phyloP scores from a whole-genome alignment of 352 stramenopile genomes.

The Albugo candida region DNA sequence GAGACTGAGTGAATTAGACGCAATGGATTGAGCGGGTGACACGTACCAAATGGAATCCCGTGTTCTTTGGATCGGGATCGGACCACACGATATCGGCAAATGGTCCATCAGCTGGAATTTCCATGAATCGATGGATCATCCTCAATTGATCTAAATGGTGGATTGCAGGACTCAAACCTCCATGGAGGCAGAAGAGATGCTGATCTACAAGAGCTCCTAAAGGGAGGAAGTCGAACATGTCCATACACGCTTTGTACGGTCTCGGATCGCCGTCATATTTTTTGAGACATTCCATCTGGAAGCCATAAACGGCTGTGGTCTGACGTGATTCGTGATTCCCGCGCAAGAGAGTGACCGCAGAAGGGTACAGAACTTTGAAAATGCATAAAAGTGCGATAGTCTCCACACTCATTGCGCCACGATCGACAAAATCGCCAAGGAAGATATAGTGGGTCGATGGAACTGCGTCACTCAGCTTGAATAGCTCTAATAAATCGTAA shows the following conservation, averaged over 20 bases:
- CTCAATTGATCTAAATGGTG: conserved; percentile 86
- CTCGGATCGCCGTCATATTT: conserved; percentile 59
- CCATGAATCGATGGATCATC: conserved; percentile 64
- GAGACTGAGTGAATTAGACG: conserved; percentile 16
- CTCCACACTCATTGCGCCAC: conserved; percentile 90
- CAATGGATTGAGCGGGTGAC: conserved; percentile 25
- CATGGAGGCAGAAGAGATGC: conserved; percentile 41
- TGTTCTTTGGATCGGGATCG: conserved; percentile 52
- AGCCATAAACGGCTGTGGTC: conserved; percentile 64
- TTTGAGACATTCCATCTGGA: conserved; percentile 72
- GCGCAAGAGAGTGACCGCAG: conserved; percentile 82
- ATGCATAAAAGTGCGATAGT: conserved; percentile 84
- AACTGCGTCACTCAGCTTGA: conserved; percentile 79
- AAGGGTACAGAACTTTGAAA: conserved; percentile 75
- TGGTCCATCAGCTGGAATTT: conserved; percentile 54
- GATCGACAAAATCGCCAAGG: conserved; percentile 95
- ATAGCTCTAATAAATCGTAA: conserved; percentile 89
- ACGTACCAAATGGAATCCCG: conserved; percentile 68
- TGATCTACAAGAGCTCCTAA: conserved; percentile 66
- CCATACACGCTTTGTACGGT: conserved; percentile 61
- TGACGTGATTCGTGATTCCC: conserved; percentile 90
- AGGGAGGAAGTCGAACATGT: conserved; percentile 60
- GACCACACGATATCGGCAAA: conserved; percentile 74
- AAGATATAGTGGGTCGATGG: conserved; percentile 84
- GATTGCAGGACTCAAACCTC: conserved; percentile 39